A percentile compares a stretch with the other conserved stretches of the same genome.
Evolutionary conservation across 345 rosid genomes (phyloP).

Genomic region (Rhodamnia argentea): DNA sequence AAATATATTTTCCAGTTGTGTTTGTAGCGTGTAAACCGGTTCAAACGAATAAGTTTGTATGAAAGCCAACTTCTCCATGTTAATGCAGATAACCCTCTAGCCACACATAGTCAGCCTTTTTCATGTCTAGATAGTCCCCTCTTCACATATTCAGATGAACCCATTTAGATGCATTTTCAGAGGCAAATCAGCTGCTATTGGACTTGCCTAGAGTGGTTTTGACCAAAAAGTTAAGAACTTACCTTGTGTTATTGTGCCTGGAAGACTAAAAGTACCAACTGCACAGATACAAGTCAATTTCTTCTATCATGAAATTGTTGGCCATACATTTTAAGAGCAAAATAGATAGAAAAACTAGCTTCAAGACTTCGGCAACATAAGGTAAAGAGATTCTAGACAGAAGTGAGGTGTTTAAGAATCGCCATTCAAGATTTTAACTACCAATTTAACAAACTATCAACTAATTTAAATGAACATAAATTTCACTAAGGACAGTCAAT

Average conservation of each 20-base stretch:
- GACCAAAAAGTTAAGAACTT: not conserved
- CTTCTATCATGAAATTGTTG: not conserved
- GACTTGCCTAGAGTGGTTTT: not conserved
- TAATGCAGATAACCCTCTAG: not conserved
- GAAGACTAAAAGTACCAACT: not conserved
- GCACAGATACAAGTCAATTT: not conserved
- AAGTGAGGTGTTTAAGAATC: not conserved
- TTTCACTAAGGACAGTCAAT: not conserved
- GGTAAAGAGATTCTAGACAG: not conserved
- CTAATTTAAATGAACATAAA: not conserved
- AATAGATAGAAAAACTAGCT: not conserved
- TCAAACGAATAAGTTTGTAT: not conserved
- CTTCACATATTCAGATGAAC: not conserved
- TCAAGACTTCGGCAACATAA: not conserved
- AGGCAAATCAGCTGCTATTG: not conserved
- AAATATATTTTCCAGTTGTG: not conserved
- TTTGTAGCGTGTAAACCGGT: not conserved
- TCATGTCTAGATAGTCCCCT: not conserved
- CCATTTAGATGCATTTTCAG: not conserved
- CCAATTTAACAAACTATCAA: not conserved
- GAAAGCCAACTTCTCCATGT: not conserved
- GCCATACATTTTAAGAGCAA: not conserved
- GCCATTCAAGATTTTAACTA: not conserved
- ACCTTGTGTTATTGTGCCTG: not conserved
- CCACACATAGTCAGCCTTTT: not conserved